Evolutionary conservation across 2,329 filamentous ascomycete species (phyloP).

Genomic region (Talaromyces sp.): DNA sequence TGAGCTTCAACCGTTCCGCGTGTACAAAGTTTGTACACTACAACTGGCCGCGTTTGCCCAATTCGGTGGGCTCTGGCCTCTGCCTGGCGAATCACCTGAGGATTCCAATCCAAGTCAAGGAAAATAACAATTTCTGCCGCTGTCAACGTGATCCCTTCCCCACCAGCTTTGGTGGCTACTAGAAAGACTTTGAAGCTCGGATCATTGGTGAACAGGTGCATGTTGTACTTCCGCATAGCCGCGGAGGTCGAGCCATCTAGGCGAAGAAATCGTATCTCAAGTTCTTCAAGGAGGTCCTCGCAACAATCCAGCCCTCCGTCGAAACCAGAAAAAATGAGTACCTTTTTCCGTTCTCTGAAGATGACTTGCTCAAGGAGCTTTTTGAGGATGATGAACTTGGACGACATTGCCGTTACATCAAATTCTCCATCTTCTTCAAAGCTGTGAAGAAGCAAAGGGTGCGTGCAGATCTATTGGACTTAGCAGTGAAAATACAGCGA

Average conservation of each 20-base stretch:
- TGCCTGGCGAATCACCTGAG: conserved; percentile 49
- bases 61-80: conserved; percentile 52
- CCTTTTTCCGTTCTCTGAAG: conserved; percentile 30
- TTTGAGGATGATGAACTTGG: conserved; percentile 52
- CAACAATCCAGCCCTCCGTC: conserved; percentile 47
- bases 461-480: conserved; percentile 40
- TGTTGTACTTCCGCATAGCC: conserved; percentile 47
- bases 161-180: conserved; percentile 51
- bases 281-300: conserved; percentile 47
- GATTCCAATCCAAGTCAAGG: conserved; percentile 53
- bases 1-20: conserved; percentile 55
- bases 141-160: conserved; percentile 51
- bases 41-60: conserved; percentile 50
- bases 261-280: conserved; percentile 34
- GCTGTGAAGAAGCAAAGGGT: conserved; percentile 48
- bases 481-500: not conserved
- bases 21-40: conserved; percentile 52
- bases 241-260: conserved; percentile 47
- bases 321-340: conserved; percentile 55
- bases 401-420: conserved; percentile 34
- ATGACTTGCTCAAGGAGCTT: conserved; percentile 32
- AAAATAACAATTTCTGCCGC: conserved; percentile 53
- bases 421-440: conserved; percentile 35
- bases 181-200: conserved; percentile 50
- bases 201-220: conserved; percentile 49